A percentile compares a stretch with the other conserved stretches of the same genome.
These are phyloP conservation scores for Veloboletus limbatus DNA, from an alignment of 1,284 basidiomycete species.

Conservation along the genomic window DNA sequence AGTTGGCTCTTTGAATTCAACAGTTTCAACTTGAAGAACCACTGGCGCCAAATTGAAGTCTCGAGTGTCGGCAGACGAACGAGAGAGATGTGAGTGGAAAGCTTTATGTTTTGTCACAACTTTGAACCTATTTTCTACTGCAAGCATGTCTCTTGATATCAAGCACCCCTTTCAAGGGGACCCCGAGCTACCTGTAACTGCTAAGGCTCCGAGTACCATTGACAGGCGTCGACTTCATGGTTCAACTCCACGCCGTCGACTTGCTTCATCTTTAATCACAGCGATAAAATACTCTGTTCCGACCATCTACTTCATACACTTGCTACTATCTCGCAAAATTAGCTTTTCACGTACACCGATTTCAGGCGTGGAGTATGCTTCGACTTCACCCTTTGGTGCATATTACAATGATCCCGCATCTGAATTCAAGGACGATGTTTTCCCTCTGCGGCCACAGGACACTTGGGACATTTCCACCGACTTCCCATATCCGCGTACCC, in stretches of 20 bases:
- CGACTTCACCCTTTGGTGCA: constrained; percentile 6
- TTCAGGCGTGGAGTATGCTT: constrained; percentile 2
- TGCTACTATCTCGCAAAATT: constrained; percentile 14
- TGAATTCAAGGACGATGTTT: constrained; percentile 58
- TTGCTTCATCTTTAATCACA: constrained; percentile 5
- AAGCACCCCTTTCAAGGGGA: constrained; percentile 19
- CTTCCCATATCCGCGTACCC: constrained; percentile 58
- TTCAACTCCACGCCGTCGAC: constrained; percentile 1
- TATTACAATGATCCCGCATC: constrained; percentile 35
- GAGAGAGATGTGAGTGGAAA: constrained; percentile 6
- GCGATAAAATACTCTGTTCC: constrained; percentile 22
- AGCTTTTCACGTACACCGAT: background rate
- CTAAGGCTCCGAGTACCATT: background rate
- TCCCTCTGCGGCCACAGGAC: constrained; percentile 60
- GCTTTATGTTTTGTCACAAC: background rate
- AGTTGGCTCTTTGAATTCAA: no score
- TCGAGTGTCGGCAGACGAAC: background rate
- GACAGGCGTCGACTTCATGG: constrained; percentile 4
- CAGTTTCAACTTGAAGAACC: no score
- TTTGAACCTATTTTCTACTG: background rate
- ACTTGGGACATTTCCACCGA: constrained; percentile 79
- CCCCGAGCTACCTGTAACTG: constrained; percentile 17
- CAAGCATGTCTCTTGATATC: constrained; percentile 12
- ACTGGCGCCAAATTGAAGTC: no score
- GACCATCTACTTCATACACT: constrained; percentile 20